Evolutionary conservation across 108 stramenopile species (phyloP).

Genomic region (Cyclotella baltica): DNA sequence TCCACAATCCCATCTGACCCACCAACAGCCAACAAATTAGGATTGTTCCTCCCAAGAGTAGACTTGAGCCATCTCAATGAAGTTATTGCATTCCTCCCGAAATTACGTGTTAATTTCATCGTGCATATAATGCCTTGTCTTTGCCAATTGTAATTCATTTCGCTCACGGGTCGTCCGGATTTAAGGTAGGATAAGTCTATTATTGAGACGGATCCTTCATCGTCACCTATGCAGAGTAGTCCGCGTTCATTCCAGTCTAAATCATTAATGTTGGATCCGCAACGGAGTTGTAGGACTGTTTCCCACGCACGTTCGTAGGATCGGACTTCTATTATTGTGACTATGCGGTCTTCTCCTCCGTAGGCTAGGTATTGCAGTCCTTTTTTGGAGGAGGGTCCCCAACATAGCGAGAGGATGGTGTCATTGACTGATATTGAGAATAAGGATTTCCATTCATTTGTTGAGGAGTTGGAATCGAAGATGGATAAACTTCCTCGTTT

Average conservation of each 20-base stretch:
- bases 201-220: conserved; percentile 66
- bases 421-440: conserved; percentile 54
- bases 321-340: conserved; percentile 66
- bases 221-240: conserved; percentile 64
- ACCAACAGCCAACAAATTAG: conserved; percentile 67
- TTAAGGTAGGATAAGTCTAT: conserved; percentile 74
- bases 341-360: conserved; percentile 65
- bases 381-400: conserved; percentile 58
- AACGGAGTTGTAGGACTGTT: conserved; percentile 60
- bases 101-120: conserved; percentile 74
- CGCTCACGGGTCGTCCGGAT: conserved; percentile 69
- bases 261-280: conserved; percentile 57
- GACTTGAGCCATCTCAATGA: conserved; percentile 64
- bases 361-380: conserved; percentile 76
- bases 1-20: conserved; percentile 79
- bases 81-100: conserved; percentile 61
- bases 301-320: conserved; percentile 72
- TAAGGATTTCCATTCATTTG: conserved; percentile 53
- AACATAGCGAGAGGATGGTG: conserved; percentile 65
- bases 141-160: conserved; percentile 86
- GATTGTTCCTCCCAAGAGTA: conserved; percentile 33
- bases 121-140: conserved; percentile 73
- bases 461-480: conserved; percentile 58
- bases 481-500: conserved; percentile 55
- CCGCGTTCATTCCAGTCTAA: conserved; percentile 72